phyloP scores from a whole-genome alignment of 805 yeast species.

The Hanseniaspora guilliermondii region DNA sequence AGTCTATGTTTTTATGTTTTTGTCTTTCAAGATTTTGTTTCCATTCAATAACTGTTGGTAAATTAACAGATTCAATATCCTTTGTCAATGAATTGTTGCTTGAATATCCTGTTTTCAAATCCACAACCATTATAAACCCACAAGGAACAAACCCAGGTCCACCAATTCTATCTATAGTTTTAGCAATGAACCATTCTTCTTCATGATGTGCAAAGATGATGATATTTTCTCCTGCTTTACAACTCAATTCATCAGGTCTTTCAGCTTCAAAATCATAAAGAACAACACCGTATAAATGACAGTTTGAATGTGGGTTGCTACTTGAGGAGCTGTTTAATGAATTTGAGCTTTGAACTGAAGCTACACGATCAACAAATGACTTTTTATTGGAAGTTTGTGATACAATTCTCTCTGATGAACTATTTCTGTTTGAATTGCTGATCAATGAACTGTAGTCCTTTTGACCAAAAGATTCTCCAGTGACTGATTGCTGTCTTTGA shows the following conservation, averaged over 20 bases:
- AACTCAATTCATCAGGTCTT: conserved; percentile 69
- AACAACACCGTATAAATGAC: conserved; percentile 61
- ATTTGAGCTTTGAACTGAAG: conserved; percentile 12
- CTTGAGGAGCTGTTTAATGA: background rate
- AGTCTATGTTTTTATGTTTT: conserved; percentile 75
- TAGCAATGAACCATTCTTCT: conserved; percentile 95
- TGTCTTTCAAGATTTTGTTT: conserved; percentile 79
- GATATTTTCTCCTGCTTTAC: conserved; percentile 73
- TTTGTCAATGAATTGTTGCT: conserved; percentile 42
- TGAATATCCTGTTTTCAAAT: conserved; percentile 52
- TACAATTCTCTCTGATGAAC: background rate
- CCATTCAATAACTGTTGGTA: conserved; percentile 96
- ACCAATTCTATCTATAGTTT: conserved; percentile 86
- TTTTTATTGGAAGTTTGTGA: conserved; percentile 5
- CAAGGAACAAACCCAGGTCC: conserved; percentile 97
- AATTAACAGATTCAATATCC: conserved; percentile 51
- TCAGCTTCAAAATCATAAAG: conserved; percentile 75
- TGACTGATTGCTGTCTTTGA: conserved; percentile 5
- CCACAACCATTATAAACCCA: conserved; percentile 73
- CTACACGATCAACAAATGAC: conserved; percentile 11
- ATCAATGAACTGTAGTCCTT: conserved; percentile 18
- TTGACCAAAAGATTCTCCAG: conserved; percentile 14
- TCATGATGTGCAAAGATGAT: conserved; percentile 93
- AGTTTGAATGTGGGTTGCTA: conserved; percentile 14
- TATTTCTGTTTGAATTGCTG: conserved; percentile 17